Evolutionary conservation across 2,329 filamentous ascomycete species (phyloP).

Genomic region (Paracoccidioides brasiliensis): DNA sequence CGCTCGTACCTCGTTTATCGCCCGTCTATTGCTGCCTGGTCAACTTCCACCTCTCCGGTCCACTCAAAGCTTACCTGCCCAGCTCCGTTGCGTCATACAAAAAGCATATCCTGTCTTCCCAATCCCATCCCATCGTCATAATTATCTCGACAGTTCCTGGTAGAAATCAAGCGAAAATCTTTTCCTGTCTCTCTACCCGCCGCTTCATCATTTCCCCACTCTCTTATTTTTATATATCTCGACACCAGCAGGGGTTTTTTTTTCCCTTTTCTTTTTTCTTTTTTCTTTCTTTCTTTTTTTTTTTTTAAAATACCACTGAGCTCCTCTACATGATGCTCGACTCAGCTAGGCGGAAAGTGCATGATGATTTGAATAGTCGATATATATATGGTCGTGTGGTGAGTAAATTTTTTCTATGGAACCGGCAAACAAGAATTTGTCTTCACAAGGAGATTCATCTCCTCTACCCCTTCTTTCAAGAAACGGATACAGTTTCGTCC

Average conservation of each 20-base stretch:
- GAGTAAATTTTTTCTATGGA: slow-evolving; percentile 10
- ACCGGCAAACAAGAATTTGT: background rate
- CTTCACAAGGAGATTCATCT: background rate
- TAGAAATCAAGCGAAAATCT: background rate
- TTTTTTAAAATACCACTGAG: slow-evolving; percentile 15
- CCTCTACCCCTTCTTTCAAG: background rate
- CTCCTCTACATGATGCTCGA: slow-evolving; percentile 27
- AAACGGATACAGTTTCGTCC: background rate
- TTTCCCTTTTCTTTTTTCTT: background rate
- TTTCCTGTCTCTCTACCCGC: no score
- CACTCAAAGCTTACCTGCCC: background rate
- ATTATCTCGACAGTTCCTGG: background rate
- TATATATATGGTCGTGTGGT: slow-evolving; percentile 37
- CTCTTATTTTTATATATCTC: no score
- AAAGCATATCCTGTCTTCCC: background rate
- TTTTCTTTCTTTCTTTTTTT: background rate
- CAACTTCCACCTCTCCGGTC: background rate
- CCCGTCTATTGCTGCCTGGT: background rate
- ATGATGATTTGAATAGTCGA: slow-evolving; percentile 34
- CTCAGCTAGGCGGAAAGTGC: slow-evolving; percentile 26
- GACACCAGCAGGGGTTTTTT: no score
- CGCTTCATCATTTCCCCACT: no score
- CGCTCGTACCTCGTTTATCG: background rate
- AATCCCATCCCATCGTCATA: background rate
- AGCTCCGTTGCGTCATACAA: background rate